A percentile compares a stretch with the other conserved stretches of the same genome.
phyloP scores from a whole-genome alignment of 768 basidiomycete genomes.

The Serendipita indica region DNA sequence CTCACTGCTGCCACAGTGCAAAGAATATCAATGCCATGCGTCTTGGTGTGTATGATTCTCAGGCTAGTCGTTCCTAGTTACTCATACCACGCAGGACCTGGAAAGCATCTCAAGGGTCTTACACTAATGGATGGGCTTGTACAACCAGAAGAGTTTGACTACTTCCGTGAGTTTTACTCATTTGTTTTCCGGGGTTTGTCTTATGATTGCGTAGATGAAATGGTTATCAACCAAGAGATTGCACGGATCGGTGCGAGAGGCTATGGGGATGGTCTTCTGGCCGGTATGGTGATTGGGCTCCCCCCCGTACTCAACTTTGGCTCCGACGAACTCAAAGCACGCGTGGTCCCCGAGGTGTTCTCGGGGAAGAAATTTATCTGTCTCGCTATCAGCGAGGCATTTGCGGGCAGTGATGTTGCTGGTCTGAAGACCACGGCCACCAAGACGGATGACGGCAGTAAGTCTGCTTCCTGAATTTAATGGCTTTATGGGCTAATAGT shows the following conservation, averaged over 20 bases:
- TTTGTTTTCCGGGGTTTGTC: neutral
- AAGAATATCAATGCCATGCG: conserved; percentile 14
- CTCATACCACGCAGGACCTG: conserved; percentile 88
- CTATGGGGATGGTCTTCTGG: conserved; percentile 65
- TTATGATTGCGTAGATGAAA: conserved; percentile 24
- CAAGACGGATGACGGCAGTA: conserved; percentile 61
- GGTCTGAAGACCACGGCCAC: conserved; percentile 64
- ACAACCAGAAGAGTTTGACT: conserved; percentile 72
- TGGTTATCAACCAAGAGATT: conserved; percentile 69
- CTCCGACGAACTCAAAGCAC: conserved; percentile 33
- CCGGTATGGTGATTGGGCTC: conserved; percentile 68
- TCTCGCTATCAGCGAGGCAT: conserved; percentile 79
- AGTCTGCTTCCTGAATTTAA: too few relatives aligned
- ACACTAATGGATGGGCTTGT: conserved; percentile 59
- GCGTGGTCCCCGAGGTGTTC: conserved; percentile 22
- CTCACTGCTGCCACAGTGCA: neutral
- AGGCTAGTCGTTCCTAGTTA: conserved; percentile 65
- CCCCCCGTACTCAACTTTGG: conserved; percentile 80
- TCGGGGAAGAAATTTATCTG: conserved; percentile 60
- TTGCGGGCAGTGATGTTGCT: conserved; percentile 72
- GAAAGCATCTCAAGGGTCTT: conserved; percentile 71
- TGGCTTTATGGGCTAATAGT: too few relatives aligned
- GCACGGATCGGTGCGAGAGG: conserved; percentile 54
- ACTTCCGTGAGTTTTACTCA: conserved; percentile 44
- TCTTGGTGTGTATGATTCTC: too few relatives aligned